Percentiles rank a stretch among this genome's conserved stretches.
Evolutionary conservation across 164 flowering plant genomes (phyloP).

Genomic region (Vitis amurensis): DNA sequence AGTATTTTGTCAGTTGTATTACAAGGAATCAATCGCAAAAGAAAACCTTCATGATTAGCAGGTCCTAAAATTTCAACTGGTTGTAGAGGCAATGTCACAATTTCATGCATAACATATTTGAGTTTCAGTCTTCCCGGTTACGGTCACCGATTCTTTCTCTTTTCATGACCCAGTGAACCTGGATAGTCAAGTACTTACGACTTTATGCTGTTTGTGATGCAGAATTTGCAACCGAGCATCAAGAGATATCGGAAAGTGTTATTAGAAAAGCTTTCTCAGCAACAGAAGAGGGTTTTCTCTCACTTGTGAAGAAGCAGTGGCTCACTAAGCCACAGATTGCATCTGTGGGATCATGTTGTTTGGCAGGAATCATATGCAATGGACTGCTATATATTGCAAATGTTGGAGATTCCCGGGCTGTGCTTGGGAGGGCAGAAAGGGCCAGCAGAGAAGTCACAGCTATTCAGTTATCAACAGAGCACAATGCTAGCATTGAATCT

Average conservation of each 20-base stretch:
- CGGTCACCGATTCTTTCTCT: too few relatives aligned
- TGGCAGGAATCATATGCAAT: conserved; percentile 51
- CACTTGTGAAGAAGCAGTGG: conserved; percentile 59
- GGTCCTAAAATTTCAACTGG: too few relatives aligned
- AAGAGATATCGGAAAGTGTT: conserved; percentile 45
- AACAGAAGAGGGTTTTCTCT: conserved; percentile 57
- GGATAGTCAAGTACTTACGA: not conserved
- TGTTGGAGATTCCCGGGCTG: conserved; percentile 62
- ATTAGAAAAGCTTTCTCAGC: conserved; percentile 50
- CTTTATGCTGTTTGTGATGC: conserved; percentile 12
- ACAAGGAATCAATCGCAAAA: too few relatives aligned
- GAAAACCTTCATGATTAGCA: too few relatives aligned
- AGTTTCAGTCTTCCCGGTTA: too few relatives aligned
- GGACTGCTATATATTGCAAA: conserved; percentile 59
- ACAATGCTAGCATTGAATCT: conserved; percentile 54
- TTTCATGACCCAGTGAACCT: too few relatives aligned
- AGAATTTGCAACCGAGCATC: conserved; percentile 48
- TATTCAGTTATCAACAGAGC: conserved; percentile 61
- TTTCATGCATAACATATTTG: too few relatives aligned
- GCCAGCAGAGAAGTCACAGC: conserved; percentile 29
- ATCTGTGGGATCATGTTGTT: conserved; percentile 65
- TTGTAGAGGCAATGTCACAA: too few relatives aligned
- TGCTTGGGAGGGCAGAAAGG: conserved; percentile 45
- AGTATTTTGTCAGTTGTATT: too few relatives aligned
- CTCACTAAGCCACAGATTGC: conserved; percentile 49